phyloP scores from a whole-genome alignment of 1,284 basidiomycete genomes.

The Singerocomus rubriflavus region DNA sequence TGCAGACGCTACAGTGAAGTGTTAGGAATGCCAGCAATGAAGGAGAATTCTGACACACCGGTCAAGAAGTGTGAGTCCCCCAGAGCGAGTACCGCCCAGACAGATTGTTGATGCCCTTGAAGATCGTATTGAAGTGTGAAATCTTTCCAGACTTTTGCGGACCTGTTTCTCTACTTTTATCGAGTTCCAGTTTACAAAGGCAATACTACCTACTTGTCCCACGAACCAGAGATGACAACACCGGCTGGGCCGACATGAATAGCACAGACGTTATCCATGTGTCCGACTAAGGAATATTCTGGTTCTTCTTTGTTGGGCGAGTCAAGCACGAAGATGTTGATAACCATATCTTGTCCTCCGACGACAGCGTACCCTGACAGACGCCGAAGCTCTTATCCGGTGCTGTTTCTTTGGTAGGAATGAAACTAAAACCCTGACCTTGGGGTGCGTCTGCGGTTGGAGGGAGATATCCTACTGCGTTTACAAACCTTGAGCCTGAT shows the following conservation, averaged over 20 bases:
- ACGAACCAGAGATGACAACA: constrained; percentile 90
- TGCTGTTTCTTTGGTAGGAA: constrained; percentile 5
- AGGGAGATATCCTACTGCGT: constrained; percentile 76
- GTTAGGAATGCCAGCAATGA: constrained; percentile 5
- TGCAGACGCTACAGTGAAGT: constrained; percentile 74
- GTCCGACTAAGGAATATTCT: constrained; percentile 80
- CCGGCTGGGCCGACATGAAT: constrained; percentile 70
- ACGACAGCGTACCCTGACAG: constrained; percentile 74
- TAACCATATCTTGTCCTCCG: constrained; percentile 81
- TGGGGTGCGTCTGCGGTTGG: constrained; percentile 64
- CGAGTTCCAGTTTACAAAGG: neutral
- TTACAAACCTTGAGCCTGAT: constrained; percentile 76
- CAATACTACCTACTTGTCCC: constrained; percentile 77
- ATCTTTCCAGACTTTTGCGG: constrained; percentile 91
- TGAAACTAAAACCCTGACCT: constrained; percentile 43
- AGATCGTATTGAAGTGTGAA: constrained; percentile 76
- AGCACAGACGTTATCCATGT: constrained; percentile 89
- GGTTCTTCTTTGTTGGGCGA: constrained; percentile 60
- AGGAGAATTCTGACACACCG: constrained; percentile 45
- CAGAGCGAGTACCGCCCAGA: constrained; percentile 90
- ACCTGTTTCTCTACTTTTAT: constrained; percentile 46
- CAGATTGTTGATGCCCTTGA: constrained; percentile 85
- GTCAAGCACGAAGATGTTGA: constrained; percentile 75
- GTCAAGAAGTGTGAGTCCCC: constrained; percentile 82
- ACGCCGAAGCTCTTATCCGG: constrained; percentile 3